Percentiles rank a stretch among this genome's conserved stretches.
Conservation (phyloP, 1,139 yeast species). For the Nakaseomyces sp. region DNA sequence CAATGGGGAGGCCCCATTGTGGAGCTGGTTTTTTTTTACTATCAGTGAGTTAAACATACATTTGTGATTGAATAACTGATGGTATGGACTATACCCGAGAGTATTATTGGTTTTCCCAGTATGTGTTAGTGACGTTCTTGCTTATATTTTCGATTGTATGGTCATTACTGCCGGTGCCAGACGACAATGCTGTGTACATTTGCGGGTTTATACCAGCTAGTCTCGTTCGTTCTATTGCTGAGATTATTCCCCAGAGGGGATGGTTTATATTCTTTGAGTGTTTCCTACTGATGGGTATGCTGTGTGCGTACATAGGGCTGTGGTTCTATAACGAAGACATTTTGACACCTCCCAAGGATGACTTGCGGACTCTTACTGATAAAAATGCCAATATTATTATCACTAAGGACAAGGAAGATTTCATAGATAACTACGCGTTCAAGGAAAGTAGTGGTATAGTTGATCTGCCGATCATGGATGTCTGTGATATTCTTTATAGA, state of each 20-base stretch:
- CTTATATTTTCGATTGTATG: constrained; percentile 2
- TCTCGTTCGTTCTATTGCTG: not conserved
- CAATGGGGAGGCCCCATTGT: too few relatives aligned
- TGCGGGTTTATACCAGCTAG: constrained; percentile 2
- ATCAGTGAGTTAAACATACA: too few relatives aligned
- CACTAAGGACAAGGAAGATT: constrained; percentile 29
- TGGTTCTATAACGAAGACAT: constrained; percentile 68
- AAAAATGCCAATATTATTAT: constrained; percentile 43
- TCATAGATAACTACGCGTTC: constrained; percentile 34
- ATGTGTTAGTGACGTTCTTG: not conserved
- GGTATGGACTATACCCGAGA: constrained; percentile 4
- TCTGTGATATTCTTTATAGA: constrained; percentile 52
- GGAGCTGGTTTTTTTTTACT: too few relatives aligned
- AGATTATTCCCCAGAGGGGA: constrained; percentile 19
- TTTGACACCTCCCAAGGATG: constrained; percentile 50
- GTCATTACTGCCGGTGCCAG: not conserved
- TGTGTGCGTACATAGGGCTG: constrained; percentile 60
- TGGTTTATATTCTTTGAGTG: constrained; percentile 24
- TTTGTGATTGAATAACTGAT: not conserved
- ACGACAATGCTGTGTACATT: not conserved
- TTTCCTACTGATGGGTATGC: constrained; percentile 47
- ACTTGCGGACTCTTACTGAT: constrained; percentile 60
- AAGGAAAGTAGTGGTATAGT: constrained; percentile 60
- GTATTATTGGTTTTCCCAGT: constrained; percentile 6
- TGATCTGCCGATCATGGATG: constrained; percentile 66